phyloP scores from a whole-genome alignment of 139 green algal genomes.

The Pleodorina starrii region DNA sequence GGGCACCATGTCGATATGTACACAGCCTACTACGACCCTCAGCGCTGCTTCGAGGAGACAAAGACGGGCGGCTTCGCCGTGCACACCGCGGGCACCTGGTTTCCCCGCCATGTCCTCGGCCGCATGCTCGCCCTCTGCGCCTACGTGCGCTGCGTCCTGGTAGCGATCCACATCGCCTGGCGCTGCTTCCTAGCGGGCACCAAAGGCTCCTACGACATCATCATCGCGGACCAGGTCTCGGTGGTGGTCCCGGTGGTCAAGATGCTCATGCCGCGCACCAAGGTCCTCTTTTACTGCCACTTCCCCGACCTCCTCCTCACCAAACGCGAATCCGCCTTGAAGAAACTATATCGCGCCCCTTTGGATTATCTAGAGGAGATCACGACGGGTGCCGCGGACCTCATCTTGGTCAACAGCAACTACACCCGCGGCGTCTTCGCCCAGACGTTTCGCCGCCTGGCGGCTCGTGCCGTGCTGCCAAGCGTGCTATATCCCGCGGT shows the following conservation, averaged over 20 bases:
- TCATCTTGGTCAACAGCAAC: constrained; percentile 93
- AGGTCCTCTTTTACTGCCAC: constrained; percentile 98
- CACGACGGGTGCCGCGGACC: constrained; percentile 85
- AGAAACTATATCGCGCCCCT: constrained; percentile 62
- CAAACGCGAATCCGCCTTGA: constrained; percentile 46
- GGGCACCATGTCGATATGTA: constrained; percentile 93
- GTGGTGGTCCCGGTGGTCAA: constrained; percentile 84
- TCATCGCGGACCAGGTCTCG: constrained; percentile 90
- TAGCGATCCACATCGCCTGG: constrained; percentile 80
- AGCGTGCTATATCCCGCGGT: constrained; percentile 94
- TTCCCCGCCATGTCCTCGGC: constrained; percentile 84
- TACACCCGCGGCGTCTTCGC: constrained; percentile 92
- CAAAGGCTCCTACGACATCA: constrained; percentile 77
- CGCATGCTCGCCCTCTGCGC: constrained; percentile 88
- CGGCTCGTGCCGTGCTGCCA: constrained; percentile 57
- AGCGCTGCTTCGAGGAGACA: constrained; percentile 94
- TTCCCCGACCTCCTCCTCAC: constrained; percentile 96
- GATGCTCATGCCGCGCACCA: constrained; percentile 64
- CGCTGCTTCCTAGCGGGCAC: background rate
- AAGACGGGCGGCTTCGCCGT: constrained; percentile 84
- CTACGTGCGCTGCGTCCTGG: constrained; percentile 86
- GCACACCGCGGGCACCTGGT: constrained; percentile 84
- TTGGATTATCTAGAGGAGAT: constrained; percentile 90
- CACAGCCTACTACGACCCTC: constrained; percentile 90
- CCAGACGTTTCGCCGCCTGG: constrained; percentile 83